Base-by-base conservation (phyloP, 2,329 filamentous ascomycete species). In the Didymella exigua region DNA sequence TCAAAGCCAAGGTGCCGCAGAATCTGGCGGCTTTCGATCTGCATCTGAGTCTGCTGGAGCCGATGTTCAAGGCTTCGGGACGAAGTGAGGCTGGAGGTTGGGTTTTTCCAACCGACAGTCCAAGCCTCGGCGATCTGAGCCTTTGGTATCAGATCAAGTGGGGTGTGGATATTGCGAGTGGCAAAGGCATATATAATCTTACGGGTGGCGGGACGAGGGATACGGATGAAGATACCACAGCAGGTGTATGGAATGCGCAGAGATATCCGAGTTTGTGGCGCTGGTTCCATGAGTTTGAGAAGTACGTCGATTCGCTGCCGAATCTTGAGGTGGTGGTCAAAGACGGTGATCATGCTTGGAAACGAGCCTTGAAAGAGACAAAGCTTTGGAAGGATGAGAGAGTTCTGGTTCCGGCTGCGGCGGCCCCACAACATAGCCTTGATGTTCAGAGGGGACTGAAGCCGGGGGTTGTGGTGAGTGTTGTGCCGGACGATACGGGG, bases 401-500 rank as follows among this genome's bases (percentile, higher is more conserved):
- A 18, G 7, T 51, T 16, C 7, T 50, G 10, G 38, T 51, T 1
- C 31, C 48, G 19, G 31, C 48, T 30, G 18, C 38, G 9, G 40
- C 26, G 13, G 3, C 14, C 7, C 18, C 31, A 9, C 40, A 51
- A 38, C 10, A 16, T 11, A n/a, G 8, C 24, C 23, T 44, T 4
- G 48, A 51, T 19, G 8, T 6, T 13, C 61, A 68, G 53, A 62
- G 58, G 26, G 74, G 75, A 0, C 50, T 78, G 24, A 51, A 49
- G 10, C 59, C 62, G 14, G 76, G 75, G 0, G 65, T 49, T 2
- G 8, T 61, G 21, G 73, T 77, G 1, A 68, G 61, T 23, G 64
- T 78, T 1, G 68, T 64, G 21, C 76, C 76, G 1, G 75, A 77
- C 63, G 76, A 78, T 60, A 78, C 74, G 18, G 76, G 76, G 0